Conservation (phyloP, 371 early-diverging fungal species). For the Mortierella sp. region DNA sequence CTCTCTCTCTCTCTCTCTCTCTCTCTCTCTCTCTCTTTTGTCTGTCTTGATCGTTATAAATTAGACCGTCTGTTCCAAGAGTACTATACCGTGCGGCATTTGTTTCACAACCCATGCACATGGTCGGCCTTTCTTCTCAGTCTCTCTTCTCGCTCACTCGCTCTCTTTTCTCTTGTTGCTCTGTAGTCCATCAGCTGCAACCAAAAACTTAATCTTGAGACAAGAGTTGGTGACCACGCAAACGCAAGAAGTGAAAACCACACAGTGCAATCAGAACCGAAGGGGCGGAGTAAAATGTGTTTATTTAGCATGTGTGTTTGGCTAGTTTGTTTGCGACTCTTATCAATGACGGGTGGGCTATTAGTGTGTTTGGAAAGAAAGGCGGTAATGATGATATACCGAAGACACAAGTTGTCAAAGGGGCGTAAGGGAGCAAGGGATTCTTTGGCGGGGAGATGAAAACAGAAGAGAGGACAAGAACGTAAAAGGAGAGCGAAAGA, state of each 20-base stretch:
- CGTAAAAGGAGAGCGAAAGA: background rate
- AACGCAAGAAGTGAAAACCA: background rate
- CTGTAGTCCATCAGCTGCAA: background rate
- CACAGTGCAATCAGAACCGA: background rate
- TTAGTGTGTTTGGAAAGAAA: background rate
- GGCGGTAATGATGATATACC: background rate
- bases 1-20: background rate
- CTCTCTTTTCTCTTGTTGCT: background rate
- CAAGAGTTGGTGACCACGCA: background rate
- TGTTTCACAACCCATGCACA: constrained; percentile 7
- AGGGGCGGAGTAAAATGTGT: background rate
- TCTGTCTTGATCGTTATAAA: background rate
- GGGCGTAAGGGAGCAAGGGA: background rate
- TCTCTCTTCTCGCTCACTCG: background rate
- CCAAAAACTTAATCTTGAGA: background rate
- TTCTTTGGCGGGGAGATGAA: background rate
- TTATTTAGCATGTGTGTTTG: background rate
- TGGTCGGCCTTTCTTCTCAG: background rate
- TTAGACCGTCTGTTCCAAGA: background rate
- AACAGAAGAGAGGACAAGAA: background rate
- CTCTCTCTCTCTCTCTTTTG: background rate
- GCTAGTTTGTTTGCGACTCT: background rate
- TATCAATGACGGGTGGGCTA: background rate
- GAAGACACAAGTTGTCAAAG: background rate
- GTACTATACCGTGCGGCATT: background rate